Evolutionary conservation across 2,329 filamentous ascomycete genomes (phyloP), one percentile per base, ranked within the genome.

Genomic region (Juglanconis oblonga): DNA sequence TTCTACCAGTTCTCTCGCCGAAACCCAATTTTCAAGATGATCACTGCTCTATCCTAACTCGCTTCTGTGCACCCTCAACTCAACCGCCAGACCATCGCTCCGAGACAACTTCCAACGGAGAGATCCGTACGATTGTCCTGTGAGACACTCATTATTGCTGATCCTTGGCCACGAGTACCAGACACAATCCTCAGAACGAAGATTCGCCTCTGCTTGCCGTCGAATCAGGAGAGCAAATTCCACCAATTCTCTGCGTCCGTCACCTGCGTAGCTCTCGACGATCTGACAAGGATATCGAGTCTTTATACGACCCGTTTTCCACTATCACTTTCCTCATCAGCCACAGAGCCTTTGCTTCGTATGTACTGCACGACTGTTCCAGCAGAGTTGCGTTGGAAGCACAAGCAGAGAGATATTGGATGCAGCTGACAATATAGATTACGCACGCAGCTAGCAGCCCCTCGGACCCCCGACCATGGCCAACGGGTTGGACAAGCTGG

Each of bases 401-500:
- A 61, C 53, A 50, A 57, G 57, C 58, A 14, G 38, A 44, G 45
- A 17, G 42, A 24, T 51, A 48, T 33, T 35, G 61, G 44, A 50
- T 61, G 29, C 51, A 62, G 52, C 63, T 68, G 58, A 69, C 59
- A 56, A 61, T 31, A 52, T 66, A 63, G 59, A 58, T 52, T 62
- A 61, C 58, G 58, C 62, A 65, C 61, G 64, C 49, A 58, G 44
- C 54, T 55, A 32, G 42, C 55, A 36, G 42, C 36, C n/a, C 38
- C 29, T 33, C 24, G 24, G 29, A 44, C 10, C 36, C 58, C 53
- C 31, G 55, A 60, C 63, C 56, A 82, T 84, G 81, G 74, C 80
- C 56, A 78, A 75, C 66, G 73, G 79, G 11, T 72, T 83, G 48
- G 80, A 81, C 62, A 73, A 66, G 59, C 70, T 85, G 49, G 82